These are phyloP conservation scores for Escallonia rubra DNA, from an alignment of 129 eudicot species.

Conservation along the genomic window DNA sequence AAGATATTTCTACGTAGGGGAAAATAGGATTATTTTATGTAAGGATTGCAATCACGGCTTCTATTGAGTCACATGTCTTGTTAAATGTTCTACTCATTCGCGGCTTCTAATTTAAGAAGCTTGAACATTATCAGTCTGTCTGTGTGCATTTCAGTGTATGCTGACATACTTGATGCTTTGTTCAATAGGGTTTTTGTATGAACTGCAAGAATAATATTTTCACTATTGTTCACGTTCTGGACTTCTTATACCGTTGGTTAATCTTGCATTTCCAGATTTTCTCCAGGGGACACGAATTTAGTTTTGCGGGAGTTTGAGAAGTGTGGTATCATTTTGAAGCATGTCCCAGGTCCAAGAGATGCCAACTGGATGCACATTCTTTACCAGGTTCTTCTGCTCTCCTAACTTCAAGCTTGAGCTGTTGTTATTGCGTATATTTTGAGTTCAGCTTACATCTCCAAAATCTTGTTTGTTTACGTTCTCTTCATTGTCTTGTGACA, in stretches of 20 bases:
- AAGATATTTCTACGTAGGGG: no score
- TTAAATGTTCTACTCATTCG: no score
- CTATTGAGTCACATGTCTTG: no score
- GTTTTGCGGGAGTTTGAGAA: constrained; percentile 94
- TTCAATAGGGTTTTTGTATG: background rate
- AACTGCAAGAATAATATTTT: background rate
- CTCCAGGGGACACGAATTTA: constrained; percentile 82
- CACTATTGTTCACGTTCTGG: background rate
- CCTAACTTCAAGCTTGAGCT: constrained; percentile 4
- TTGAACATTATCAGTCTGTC: no score
- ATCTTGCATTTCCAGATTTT: constrained; percentile 46
- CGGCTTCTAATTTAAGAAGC: no score
- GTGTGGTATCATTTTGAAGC: constrained; percentile 82
- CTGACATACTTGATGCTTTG: background rate
- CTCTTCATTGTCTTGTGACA: no score
- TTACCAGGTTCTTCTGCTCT: constrained; percentile 59
- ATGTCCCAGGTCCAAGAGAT: constrained; percentile 89
- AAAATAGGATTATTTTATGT: no score
- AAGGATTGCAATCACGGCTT: no score
- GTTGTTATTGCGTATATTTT: background rate
- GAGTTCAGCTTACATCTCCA: background rate
- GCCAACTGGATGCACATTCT: constrained; percentile 99
- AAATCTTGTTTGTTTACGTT: background rate
- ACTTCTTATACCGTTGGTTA: background rate
- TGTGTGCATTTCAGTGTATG: no score